phyloP scores from a whole-genome alignment of 768 basidiomycete genomes.

The Gloeopeniophorella convolvens region DNA sequence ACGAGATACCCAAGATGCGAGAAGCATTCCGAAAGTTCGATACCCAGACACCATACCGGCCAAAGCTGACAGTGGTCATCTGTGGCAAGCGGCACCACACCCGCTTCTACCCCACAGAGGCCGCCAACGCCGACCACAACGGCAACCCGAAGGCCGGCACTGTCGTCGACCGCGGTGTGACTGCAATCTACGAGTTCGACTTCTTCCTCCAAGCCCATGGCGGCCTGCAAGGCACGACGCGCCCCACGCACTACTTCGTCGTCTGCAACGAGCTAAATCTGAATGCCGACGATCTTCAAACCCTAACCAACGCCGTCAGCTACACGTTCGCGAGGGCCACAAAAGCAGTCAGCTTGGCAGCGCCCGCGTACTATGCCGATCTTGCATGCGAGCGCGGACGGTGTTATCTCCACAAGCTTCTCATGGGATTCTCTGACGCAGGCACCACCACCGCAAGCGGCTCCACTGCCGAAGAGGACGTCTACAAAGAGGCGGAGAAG shows the following conservation, averaged over 20 bases:
- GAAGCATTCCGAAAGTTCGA: conserved; percentile 37
- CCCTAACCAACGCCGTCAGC: conserved; percentile 47
- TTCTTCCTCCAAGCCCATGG: conserved; percentile 51
- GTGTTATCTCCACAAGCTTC: conserved; percentile 44
- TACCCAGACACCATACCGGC: conserved; percentile 34
- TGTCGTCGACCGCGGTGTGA: conserved; percentile 49
- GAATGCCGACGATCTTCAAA: conserved; percentile 43
- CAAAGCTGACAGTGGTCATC: conserved; percentile 45
- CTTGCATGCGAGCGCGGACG: conserved; percentile 48
- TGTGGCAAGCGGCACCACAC: conserved; percentile 57
- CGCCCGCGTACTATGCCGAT: conserved; percentile 42
- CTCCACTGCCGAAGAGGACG: conserved; percentile 40
- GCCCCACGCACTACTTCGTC: conserved; percentile 51
- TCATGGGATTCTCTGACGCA: conserved; percentile 35
- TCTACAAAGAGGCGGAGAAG: conserved; percentile 45
- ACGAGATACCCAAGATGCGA: conserved; percentile 40
- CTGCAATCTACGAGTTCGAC: conserved; percentile 48
- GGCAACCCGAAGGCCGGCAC: conserved; percentile 50
- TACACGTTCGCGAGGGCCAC: conserved; percentile 59
- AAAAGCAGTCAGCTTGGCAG: conserved; percentile 41
- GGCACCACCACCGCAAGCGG: conserved; percentile 30
- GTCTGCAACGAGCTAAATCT: conserved; percentile 49
- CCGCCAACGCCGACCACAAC: conserved; percentile 34
- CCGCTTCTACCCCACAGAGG: conserved; percentile 47
- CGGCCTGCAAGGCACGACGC: conserved; percentile 41